Evolutionary conservation across 2,329 filamentous ascomycete genomes (phyloP).

Genomic region (Pezicula carpinea): DNA sequence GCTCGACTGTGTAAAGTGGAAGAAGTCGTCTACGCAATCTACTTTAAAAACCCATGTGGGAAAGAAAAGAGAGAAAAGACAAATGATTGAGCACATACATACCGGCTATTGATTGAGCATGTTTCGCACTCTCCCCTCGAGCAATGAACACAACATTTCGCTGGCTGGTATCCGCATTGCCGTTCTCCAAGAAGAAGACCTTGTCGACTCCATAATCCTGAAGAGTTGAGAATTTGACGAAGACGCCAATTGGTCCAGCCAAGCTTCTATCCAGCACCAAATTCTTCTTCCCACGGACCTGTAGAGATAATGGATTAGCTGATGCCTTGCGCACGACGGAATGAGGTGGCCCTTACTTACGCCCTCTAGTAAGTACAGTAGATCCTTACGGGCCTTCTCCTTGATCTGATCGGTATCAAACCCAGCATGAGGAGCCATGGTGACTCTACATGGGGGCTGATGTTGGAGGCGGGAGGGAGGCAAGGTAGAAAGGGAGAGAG

Average conservation of each 20-base stretch:
- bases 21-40: slow-evolving; percentile 50
- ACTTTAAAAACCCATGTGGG: slow-evolving; percentile 48
- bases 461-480: not conserved
- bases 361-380: slow-evolving; percentile 87
- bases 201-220: slow-evolving; percentile 98
- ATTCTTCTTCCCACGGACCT: slow-evolving; percentile 99
- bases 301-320: slow-evolving; percentile 23
- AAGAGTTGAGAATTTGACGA: slow-evolving; percentile 91
- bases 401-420: slow-evolving; percentile 74
- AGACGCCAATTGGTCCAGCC: slow-evolving; percentile 81
- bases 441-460: slow-evolving; percentile 44
- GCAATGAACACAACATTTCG: slow-evolving; percentile 93
- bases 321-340: slow-evolving; percentile 12
- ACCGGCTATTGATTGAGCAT: slow-evolving; percentile 87
- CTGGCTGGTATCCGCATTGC: slow-evolving; percentile 90
- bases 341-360: slow-evolving; percentile 57
- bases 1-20: slow-evolving; percentile 52
- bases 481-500: not conserved
- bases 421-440: slow-evolving; percentile 64
- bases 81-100: slow-evolving; percentile 27
- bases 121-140: slow-evolving; percentile 80
- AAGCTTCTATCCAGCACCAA: slow-evolving; percentile 87
- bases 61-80: not conserved
- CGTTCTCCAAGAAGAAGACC: slow-evolving; percentile 94
- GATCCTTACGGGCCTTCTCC: slow-evolving; percentile 79